phyloP scores from a whole-genome alignment of 2,329 filamentous ascomycete species.

The Dactylellina leptospora region DNA sequence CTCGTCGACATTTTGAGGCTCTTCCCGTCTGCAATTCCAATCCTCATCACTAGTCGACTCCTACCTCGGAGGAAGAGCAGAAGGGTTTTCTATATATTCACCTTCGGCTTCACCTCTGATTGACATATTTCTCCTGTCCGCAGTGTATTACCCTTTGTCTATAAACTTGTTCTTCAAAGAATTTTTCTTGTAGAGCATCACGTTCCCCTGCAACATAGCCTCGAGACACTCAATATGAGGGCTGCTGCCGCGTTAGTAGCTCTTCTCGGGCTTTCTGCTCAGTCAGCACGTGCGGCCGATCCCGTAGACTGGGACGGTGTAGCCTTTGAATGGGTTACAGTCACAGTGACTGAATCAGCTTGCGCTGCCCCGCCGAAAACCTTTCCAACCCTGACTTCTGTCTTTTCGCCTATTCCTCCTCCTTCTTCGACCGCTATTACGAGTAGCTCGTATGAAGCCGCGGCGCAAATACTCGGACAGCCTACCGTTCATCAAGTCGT shows the following conservation, averaged over 20 bases:
- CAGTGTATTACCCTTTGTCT: too few species aligned
- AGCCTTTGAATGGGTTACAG: conserved; percentile 42
- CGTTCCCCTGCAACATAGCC: background rate
- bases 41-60: too few species aligned
- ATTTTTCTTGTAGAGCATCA: too few species aligned
- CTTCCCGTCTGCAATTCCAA: background rate
- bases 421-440: background rate
- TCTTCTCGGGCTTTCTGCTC: conserved; percentile 20
- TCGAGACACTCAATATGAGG: conserved; percentile 9
- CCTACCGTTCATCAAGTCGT: conserved; percentile 20
- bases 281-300: conserved; percentile 16
- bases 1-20: conserved; percentile 26
- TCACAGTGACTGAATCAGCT: conserved; percentile 20
- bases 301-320: conserved; percentile 45
- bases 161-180: too few species aligned
- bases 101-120: too few species aligned
- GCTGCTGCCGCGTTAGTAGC: conserved; percentile 13
- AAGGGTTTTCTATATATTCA: background rate
- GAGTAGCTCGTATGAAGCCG: conserved; percentile 10
- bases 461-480: conserved; percentile 37
- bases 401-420: background rate
- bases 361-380: conserved; percentile 3
- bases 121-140: too few species aligned
- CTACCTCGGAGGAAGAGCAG: background rate
- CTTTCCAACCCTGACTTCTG: background rate